Percentiles rank a stretch among this genome's conserved stretches.
phyloP scores from a whole-genome alignment of 768 basidiomycete species.

The Termitomyces titanicus region DNA sequence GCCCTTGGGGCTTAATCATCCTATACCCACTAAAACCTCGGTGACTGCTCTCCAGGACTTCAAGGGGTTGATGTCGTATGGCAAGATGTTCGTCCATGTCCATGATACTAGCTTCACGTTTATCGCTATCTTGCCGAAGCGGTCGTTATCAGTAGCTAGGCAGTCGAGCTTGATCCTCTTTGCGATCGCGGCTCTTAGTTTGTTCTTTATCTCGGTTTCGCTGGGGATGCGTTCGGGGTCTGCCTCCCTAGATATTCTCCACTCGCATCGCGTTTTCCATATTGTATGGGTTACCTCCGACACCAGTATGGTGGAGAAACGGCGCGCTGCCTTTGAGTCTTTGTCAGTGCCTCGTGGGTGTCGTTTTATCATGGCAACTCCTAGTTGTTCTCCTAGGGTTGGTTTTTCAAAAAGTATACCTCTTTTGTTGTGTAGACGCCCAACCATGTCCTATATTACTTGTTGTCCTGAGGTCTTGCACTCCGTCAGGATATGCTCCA shows the following conservation, averaged over 20 bases:
- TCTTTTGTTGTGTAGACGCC: too few relatives aligned
- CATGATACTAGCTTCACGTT: not conserved
- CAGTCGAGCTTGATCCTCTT: not conserved
- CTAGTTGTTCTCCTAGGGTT: not conserved
- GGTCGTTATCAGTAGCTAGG: not conserved
- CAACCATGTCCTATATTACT: too few relatives aligned
- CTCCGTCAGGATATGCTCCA: conserved; percentile 26
- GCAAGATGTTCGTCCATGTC: not conserved
- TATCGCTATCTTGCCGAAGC: not conserved
- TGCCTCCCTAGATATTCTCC: conserved; percentile 16
- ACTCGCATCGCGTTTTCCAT: conserved; percentile 23
- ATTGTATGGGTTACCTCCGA: conserved; percentile 27
- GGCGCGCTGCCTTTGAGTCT: conserved; percentile 2
- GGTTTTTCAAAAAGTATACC: not conserved
- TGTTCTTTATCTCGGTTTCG: not conserved
- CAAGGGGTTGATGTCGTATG: not conserved
- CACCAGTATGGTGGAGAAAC: conserved; percentile 21
- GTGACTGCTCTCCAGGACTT: not conserved
- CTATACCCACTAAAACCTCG: not conserved
- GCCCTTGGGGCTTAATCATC: too few relatives aligned
- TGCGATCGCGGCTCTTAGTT: not conserved
- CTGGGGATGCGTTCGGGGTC: not conserved
- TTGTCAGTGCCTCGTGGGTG: not conserved
- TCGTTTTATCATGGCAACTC: not conserved
- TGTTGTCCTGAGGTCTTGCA: conserved; percentile 17